Percentiles rank a stretch among this genome's conserved stretches.
Evolutionary conservation across 2,329 filamentous ascomycete species (phyloP).

Genomic region (Pseudogymnoascus sp.): DNA sequence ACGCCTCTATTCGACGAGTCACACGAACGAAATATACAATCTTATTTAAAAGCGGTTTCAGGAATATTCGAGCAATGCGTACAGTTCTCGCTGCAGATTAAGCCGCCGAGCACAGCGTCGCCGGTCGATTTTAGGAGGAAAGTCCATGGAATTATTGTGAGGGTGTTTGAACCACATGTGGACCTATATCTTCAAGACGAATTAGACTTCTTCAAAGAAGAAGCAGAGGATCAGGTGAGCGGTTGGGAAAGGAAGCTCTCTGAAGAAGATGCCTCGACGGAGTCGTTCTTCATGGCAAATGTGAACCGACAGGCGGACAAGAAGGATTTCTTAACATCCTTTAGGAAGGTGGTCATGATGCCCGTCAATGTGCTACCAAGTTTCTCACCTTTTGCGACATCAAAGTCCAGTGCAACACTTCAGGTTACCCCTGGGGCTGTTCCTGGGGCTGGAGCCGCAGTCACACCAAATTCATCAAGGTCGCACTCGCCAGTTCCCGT

Average conservation of each 20-base stretch:
- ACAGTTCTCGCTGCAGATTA: conserved; percentile 65
- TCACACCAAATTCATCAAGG: conserved; percentile 32
- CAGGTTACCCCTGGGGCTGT: conserved; percentile 11
- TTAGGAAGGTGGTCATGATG: conserved; percentile 99
- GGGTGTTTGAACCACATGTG: conserved; percentile 85
- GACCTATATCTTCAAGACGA: conserved; percentile 90
- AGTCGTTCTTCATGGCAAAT: conserved; percentile 94
- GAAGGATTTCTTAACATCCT: conserved; percentile 89
- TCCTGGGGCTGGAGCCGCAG: conserved; percentile 15
- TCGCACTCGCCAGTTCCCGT: conserved; percentile 39
- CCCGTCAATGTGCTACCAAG: conserved; percentile 83
- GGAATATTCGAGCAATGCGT: conserved; percentile 81
- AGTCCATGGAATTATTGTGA: conserved; percentile 58
- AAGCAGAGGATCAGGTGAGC: conserved; percentile 67
- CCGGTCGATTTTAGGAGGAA: conserved; percentile 54
- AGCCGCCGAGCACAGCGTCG: conserved; percentile 53
- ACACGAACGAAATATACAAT: conserved; percentile 63
- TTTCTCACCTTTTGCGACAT: conserved; percentile 50
- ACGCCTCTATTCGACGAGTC: conserved; percentile 81
- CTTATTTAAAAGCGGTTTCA: conserved; percentile 79
- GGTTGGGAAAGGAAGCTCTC: conserved; percentile 88
- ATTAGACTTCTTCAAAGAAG: conserved; percentile 71
- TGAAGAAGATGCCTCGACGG: conserved; percentile 81
- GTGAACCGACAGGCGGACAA: conserved; percentile 93
- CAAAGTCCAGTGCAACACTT: conserved; percentile 23